Base-by-base conservation (phyloP, 2,329 filamentous ascomycete species). In the Acephala macrosclerotiorum region DNA sequence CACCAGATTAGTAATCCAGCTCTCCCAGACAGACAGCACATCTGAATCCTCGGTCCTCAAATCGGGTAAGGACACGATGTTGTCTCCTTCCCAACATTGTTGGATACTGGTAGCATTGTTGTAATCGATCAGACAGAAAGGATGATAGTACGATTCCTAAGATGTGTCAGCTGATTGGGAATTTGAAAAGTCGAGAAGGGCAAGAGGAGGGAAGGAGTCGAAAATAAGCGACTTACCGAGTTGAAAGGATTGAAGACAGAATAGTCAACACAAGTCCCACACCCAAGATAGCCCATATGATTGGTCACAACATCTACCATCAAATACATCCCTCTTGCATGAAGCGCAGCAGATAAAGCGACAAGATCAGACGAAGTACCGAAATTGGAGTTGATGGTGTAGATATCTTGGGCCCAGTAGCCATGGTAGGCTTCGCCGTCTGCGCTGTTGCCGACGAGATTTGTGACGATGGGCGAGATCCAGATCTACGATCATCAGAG, bases 301-400 rank as follows among this genome's bases (percentile, higher is more conserved):
- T 85, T 85, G 45, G 82, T 79, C 11, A 85, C 83, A 1, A 83
- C 79, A 67, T 85, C 83, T 55, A 84, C 78, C 83, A 85, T 84
- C 12, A 86, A 69, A 67, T 81, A 84, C 82, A 82, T 85, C 65
- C 78, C 81, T 69, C 74, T 78, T 16, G 67, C 68, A 71, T 85
- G 83, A 12, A 84, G 72, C 9, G 81, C 79, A 35, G 73, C 75
- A 42, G 79, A 80, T 11, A 86, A 73, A 56, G 79, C 80, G 40
- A 80, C 78, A 62, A 86, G 73, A 68, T 85, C 83, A 35, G 79
- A 76, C 29, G 75, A 76, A 14, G 79, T 80, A 4, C 84, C 84
- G 64, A 84, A 85, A 65, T 84, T 80, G 3, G 76, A 73, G 70
- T 86, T 85, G 49, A 85, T 66, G 0, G 75, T 65, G 65, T 84